A percentile compares a stretch with the other conserved stretches of the same genome.
Conservation (phyloP, 2,329 filamentous ascomycete genomes). For the Aspergillus bombycis region DNA sequence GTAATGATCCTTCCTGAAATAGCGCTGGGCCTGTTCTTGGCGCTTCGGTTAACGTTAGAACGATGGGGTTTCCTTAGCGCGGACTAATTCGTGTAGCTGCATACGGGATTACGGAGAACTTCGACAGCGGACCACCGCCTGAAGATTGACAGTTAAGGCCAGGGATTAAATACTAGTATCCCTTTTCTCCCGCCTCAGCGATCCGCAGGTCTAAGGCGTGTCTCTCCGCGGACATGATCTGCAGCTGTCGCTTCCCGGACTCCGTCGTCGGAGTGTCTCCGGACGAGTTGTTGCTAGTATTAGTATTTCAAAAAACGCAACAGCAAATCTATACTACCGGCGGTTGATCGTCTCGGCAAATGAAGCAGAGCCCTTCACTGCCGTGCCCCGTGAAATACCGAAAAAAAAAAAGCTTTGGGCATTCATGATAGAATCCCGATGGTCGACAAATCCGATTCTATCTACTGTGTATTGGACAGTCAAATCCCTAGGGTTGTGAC, state of each 20-base stretch:
- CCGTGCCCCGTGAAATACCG: background rate
- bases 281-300: background rate
- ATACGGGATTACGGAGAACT: background rate
- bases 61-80: background rate
- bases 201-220: background rate
- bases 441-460: background rate
- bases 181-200: background rate
- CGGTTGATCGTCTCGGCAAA: background rate
- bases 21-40: background rate
- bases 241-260: background rate
- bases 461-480: background rate
- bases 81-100: background rate
- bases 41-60: background rate
- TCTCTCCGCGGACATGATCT: background rate
- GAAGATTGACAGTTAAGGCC: background rate
- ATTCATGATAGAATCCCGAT: background rate
- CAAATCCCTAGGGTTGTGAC: background rate
- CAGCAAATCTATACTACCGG: background rate
- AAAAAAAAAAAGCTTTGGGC: background rate
- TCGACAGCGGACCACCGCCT: background rate
- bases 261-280: background rate
- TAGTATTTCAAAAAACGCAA: background rate
- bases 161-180: background rate
- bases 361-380: background rate
- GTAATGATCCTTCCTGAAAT: background rate